Evolutionary conservation across 2,329 filamentous ascomycete species (phyloP).

Genomic region (Tolypocladium capitatum): DNA sequence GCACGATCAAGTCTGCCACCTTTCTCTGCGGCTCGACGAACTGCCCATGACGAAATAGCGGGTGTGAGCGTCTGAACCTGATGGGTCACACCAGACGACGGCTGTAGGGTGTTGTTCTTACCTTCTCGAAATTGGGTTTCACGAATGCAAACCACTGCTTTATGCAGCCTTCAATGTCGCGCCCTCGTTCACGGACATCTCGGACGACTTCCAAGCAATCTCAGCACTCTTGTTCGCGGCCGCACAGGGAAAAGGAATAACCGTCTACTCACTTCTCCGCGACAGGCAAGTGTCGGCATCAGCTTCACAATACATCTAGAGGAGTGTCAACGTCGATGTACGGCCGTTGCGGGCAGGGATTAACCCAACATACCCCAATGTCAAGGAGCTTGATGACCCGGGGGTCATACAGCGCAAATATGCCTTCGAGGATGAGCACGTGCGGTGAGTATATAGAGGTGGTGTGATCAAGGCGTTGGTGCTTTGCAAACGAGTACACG

Average conservation of each 20-base stretch:
- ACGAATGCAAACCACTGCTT: constrained; percentile 97
- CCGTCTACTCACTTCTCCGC: constrained; percentile 52
- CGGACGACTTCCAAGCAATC: constrained; percentile 49
- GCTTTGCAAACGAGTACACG: constrained; percentile 88
- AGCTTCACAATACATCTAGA: constrained; percentile 87
- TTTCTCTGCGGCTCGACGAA: constrained; percentile 87
- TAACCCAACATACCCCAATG: constrained; percentile 51
- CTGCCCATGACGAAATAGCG: constrained; percentile 16
- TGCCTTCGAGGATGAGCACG: constrained; percentile 89
- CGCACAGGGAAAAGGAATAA: not conserved
- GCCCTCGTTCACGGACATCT: constrained; percentile 77
- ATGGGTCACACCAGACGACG: not conserved
- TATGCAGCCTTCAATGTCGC: constrained; percentile 89
- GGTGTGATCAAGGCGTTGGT: constrained; percentile 65
- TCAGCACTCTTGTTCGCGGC: not conserved
- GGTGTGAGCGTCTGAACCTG: not conserved
- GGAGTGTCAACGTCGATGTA: not conserved
- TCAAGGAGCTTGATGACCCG: constrained; percentile 78
- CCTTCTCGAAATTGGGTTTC: constrained; percentile 88
- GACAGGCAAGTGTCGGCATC: constrained; percentile 90
- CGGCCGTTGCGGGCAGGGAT: not conserved
- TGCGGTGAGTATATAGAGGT: constrained; percentile 92
- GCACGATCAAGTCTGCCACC: constrained; percentile 89
- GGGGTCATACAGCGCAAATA: constrained; percentile 83
- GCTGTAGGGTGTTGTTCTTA: constrained; percentile 11